Conservation (phyloP, 371 early-diverging fungal genomes). For the Dichotomocladium elegans region DNA sequence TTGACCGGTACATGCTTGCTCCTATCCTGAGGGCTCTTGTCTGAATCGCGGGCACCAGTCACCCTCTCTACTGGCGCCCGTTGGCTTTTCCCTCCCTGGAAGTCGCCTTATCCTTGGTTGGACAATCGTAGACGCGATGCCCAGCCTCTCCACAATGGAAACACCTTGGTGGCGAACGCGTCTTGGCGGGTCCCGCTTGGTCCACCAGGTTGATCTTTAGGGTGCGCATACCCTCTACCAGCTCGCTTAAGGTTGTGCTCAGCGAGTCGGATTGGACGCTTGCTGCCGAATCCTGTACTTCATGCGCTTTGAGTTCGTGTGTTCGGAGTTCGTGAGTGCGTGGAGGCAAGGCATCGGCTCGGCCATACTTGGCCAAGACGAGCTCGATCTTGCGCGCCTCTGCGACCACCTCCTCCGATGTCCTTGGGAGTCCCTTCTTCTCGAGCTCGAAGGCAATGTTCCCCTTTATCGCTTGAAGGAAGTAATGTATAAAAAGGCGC, state of each 20-base stretch:
- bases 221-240: not conserved
- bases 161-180: not conserved
- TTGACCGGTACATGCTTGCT: not conserved
- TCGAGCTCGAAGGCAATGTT: not conserved
- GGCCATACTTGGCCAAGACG: not conserved
- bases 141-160: not conserved
- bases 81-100: not conserved
- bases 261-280: not conserved
- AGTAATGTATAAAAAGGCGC: not conserved
- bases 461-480: not conserved
- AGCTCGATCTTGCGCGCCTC: not conserved
- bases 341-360: not conserved
- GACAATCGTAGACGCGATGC: not conserved
- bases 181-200: not conserved
- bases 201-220: conserved; percentile 4
- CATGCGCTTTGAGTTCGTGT: too few relatives aligned
- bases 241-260: not conserved
- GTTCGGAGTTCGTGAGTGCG: too few relatives aligned
- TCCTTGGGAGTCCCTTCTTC: not conserved
- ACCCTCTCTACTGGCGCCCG: conserved; percentile 1
- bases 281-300: not conserved
- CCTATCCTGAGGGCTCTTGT: not conserved
- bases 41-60: not conserved
- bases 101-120: too few relatives aligned
- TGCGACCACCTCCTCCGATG: not conserved